Evolutionary conservation across 176 grass and related monocot genomes (phyloP).

Genomic region (Raddia guianensis): DNA sequence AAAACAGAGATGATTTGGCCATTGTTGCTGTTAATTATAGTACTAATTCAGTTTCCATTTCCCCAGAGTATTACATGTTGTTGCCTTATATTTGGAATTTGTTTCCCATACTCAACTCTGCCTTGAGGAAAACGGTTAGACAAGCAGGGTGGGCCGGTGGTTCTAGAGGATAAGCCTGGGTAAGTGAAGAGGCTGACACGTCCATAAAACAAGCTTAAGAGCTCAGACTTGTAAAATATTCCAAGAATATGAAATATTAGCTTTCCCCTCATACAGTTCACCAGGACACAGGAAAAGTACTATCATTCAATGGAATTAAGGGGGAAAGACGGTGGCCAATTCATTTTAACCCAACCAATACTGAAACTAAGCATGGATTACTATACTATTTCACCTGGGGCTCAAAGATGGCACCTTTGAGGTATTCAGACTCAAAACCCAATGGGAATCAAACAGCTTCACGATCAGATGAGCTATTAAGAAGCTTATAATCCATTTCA

Average conservation of each 20-base stretch:
- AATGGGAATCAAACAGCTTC: not conserved
- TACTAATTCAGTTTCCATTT: not conserved
- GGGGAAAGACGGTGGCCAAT: not conserved
- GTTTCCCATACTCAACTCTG: not conserved
- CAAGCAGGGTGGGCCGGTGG: not conserved
- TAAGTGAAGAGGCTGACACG: not conserved
- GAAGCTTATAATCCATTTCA: not conserved
- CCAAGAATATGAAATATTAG: not conserved
- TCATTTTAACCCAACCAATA: not conserved
- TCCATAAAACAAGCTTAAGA: slow-evolving; percentile 8
- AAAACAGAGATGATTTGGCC: no score
- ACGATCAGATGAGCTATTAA: not conserved
- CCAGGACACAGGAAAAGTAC: not conserved
- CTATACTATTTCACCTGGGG: not conserved
- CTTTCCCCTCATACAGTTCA: not conserved
- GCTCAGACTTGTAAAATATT: not conserved
- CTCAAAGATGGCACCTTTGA: not conserved
- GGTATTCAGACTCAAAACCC: not conserved
- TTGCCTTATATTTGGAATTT: not conserved
- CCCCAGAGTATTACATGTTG: no score
- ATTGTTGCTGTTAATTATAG: not conserved
- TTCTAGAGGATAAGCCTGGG: not conserved
- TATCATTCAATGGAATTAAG: not conserved
- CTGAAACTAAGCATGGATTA: not conserved
- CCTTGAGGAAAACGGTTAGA: not conserved